Percentiles rank a stretch among this genome's conserved stretches.
Conservation (phyloP, 2,329 filamentous ascomycete genomes). For the Fusarium setosum region DNA sequence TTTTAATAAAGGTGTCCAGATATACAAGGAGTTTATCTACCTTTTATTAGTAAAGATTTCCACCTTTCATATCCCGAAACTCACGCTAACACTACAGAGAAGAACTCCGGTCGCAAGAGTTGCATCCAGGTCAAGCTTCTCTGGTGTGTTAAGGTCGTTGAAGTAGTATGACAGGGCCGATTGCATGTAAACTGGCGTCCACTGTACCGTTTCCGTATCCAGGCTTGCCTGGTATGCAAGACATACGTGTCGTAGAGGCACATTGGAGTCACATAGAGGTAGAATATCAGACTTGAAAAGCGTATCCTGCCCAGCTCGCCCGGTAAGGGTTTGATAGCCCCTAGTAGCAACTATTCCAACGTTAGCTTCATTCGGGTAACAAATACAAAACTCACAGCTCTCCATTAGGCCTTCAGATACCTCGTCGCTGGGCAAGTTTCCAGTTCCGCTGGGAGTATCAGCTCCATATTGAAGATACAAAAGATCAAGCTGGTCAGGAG, state of each 20-base stretch:
- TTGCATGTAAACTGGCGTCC: background rate
- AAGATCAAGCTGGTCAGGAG: background rate
- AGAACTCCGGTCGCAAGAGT: background rate
- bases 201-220: background rate
- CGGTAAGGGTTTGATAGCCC: background rate
- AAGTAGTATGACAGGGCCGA: background rate
- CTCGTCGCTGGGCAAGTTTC: background rate
- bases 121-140: background rate
- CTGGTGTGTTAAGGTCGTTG: background rate
- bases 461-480: background rate
- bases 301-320: background rate
- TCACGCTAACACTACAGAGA: background rate
- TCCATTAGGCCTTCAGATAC: background rate
- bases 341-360: background rate
- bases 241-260: background rate
- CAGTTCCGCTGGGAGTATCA: background rate
- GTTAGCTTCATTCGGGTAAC: background rate
- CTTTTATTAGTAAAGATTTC: background rate
- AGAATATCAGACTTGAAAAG: background rate
- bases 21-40: background rate
- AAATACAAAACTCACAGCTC: background rate
- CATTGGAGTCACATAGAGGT: background rate
- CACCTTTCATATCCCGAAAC: background rate
- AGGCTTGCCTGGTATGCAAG: background rate
- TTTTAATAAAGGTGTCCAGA: background rate